Evolutionary conservation across 75 land plant genomes (phyloP), one percentile per base, ranked within the genome.

Genomic region (Pseudotsuga menziesii): DNA sequence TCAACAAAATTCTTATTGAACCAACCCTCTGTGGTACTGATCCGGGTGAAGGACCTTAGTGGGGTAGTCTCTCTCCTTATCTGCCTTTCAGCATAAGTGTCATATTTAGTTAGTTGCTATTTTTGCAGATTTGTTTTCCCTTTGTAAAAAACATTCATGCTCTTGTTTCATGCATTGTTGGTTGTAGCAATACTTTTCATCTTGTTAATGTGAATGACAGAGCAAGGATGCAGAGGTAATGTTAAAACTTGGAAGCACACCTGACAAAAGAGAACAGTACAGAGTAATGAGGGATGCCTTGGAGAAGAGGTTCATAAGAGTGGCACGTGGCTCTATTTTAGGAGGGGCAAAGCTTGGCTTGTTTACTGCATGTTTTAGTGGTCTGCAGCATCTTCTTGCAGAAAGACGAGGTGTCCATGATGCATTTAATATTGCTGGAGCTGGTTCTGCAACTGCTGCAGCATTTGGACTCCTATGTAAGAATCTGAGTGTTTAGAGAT

Each of bases 291-390:
- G 98, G 75, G 91, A 90, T 80, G 90, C 97, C 60, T 86, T 88
- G 91, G 99, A 97, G 88, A 87, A 92, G 36, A 86, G 92, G 75
- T 89, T 97, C 73, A 75, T 94, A 23, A 82, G 93, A 59, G 89
- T 97, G 16, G 79, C 99, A 13, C 86, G 88, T 23, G 99, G 99
- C 9, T 92, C 98, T 9, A 88, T 92, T n/a, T 83, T 94, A 75
- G 99, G 99, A 52, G 99, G 99, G 27, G 90, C 92, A 14, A 89
- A 94, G 55, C 93, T 97, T 81, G 99, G 99, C 11, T 81, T 91
- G 77, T 97, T 97, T 79, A 89, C 94, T 76, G 94, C 91, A 77
- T 71, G 85, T n/a, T 92, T 92, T 59, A 89, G 75, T 82, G 91
- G 92, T 77, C 59, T 90, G 27, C 98, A 92, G 75, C 82, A 91